Evolutionary conservation across 768 basidiomycete species (phyloP), one percentile per base, ranked within the genome.

Genomic region (Phallus indusiatus): DNA sequence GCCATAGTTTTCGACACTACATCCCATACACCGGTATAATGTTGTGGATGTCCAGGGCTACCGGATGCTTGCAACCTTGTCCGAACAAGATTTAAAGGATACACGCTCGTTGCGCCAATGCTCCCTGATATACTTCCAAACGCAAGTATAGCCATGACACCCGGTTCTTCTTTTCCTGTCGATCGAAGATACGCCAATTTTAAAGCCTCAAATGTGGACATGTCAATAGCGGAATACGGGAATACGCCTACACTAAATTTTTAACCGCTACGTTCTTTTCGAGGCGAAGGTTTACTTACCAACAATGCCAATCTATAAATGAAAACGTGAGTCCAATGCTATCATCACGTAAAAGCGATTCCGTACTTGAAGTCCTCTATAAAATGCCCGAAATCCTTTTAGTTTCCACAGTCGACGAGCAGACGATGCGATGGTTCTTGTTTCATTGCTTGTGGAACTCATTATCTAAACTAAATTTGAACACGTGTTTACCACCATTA

Each of bases 21-120:
- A 70, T 98, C 95, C 72, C 79, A 72, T 55, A 92, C 84, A n/a
- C 94, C 92, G 2, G 80, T 82, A 70, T 99, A 99, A 9, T 77
- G 79, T 65, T 95, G 86, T 4, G 94, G 95, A 68, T 98, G 96
- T 0, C 95, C 94, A 0, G 91, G 82, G 0, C 94, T 96, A 1
- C 96, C 96, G 3, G 94, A 94, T 1, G 96, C 96, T 71, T 99
- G 96, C 62, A 98, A 72, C 54, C 95, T 84, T 18, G 96, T 99
- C 47, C 96, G 84, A 28, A 99, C 86, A 20, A 98, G 80, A 68
- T 92, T 93, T 49, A 93, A 71, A 9, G 91, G 94, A 71, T 96
- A 98, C 28, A 98, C 94, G 63, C 85, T 90, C 52, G 88, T 88
- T 16, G 94, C 94, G 17, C 94, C 94, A 24, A 97, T 88, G 62